Conservation (phyloP, 345 rosid genomes). For the Eucalyptus erythrocorys region DNA sequence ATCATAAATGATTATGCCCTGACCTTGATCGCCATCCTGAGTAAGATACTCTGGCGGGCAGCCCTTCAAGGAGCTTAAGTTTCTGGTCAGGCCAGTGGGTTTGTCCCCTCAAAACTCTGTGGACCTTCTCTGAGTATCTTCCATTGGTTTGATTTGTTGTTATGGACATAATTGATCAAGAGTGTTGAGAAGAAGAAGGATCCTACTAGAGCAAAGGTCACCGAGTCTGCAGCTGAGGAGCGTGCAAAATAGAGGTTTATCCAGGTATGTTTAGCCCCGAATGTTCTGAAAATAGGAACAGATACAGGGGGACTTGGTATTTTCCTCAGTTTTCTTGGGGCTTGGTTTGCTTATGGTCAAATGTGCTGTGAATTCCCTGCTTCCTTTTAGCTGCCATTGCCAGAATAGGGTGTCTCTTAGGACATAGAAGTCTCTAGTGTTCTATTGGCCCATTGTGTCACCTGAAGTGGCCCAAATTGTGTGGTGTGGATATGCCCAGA, state of each 20-base stretch:
- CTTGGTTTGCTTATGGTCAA: background rate
- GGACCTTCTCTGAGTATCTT: conserved; percentile 12
- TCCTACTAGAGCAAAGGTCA: conserved; percentile 19
- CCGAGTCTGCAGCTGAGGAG: conserved; percentile 16
- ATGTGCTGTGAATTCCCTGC: background rate
- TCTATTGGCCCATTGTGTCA: background rate
- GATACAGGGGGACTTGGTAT: background rate
- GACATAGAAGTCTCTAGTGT: background rate
- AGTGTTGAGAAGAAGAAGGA: conserved; percentile 15
- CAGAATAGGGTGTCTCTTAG: background rate
- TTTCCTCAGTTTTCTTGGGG: background rate
- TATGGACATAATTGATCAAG: conserved; percentile 16
- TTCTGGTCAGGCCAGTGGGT: background rate
- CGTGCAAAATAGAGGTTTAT: background rate
- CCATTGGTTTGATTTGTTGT: conserved; percentile 17
- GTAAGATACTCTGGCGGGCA: background rate
- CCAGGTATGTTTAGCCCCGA: background rate
- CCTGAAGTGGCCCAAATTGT: background rate
- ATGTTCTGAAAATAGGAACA: background rate
- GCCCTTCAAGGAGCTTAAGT: background rate
- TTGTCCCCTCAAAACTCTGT: conserved; percentile 14
- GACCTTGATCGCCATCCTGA: background rate
- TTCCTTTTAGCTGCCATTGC: background rate
- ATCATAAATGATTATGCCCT: background rate
- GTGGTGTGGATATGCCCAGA: background rate